These are phyloP conservation scores for Pelargonium cotyledonis DNA, from an alignment of 441 rosid species.

Conservation along the genomic window DNA sequence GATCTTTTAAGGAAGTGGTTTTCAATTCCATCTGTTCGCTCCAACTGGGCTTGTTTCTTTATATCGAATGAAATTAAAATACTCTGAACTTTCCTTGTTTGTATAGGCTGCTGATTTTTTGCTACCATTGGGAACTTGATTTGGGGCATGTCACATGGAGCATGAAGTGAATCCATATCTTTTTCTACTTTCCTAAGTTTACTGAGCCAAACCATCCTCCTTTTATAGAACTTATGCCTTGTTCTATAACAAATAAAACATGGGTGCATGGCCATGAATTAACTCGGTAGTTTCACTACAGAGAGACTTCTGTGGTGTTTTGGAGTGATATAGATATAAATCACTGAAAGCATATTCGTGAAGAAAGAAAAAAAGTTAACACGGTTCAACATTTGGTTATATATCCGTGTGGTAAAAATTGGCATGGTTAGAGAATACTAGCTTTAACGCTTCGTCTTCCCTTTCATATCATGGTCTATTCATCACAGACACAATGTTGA, in stretches of 20 bases:
- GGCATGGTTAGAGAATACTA: constrained; percentile 21
- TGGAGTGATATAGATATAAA: background rate
- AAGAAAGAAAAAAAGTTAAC: background rate
- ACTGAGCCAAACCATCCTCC: background rate
- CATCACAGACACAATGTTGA: constrained; percentile 10
- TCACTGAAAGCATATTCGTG: background rate
- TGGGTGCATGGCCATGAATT: background rate
- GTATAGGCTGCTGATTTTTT: constrained; percentile 19
- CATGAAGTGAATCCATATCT: constrained; percentile 20
- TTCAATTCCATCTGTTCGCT: constrained; percentile 24
- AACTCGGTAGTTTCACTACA: background rate
- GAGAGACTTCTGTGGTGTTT: too few relatives aligned
- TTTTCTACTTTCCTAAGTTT: constrained; percentile 18
- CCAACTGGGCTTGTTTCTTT: constrained; percentile 16
- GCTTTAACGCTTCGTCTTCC: constrained; percentile 7
- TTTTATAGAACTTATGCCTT: constrained; percentile 17
- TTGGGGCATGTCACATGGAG: constrained; percentile 34
- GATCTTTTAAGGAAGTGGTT: constrained; percentile 15
- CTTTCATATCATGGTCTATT: constrained; percentile 12
- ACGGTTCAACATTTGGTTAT: background rate
- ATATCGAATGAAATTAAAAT: constrained; percentile 16
- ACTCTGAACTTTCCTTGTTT: constrained; percentile 15
- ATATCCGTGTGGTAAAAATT: background rate
- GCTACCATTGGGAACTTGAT: constrained; percentile 16
- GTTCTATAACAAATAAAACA: constrained; percentile 24